Conservation (phyloP, 345 rosid species). For the Noccaea caerulescens region DNA sequence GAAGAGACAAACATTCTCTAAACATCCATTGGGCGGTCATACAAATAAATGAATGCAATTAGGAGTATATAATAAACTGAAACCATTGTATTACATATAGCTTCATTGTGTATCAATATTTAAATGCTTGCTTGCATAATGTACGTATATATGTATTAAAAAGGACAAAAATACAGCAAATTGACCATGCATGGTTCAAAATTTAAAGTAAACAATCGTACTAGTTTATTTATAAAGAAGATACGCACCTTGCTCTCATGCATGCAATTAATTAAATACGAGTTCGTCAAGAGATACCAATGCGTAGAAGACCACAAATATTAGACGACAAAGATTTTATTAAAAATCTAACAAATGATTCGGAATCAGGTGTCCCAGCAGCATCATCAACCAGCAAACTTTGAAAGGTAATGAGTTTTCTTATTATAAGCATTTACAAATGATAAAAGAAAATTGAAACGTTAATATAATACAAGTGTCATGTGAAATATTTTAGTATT, state of each 20-base stretch:
- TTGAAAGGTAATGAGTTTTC: constrained; percentile 29
- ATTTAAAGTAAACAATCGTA: constrained; percentile 9
- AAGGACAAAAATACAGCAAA: constrained; percentile 16
- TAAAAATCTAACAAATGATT: constrained; percentile 36
- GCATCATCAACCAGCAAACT: constrained; percentile 33
- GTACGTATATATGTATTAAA: constrained; percentile 1
- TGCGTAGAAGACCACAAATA: constrained; percentile 30
- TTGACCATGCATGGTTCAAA: constrained; percentile 25
- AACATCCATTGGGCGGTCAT: constrained; percentile 26
- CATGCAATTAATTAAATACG: constrained; percentile 27
- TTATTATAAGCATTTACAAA: not conserved
- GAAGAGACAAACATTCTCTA: constrained; percentile 19
- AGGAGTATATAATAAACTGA: not conserved
- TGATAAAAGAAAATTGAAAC: not conserved
- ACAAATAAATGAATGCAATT: constrained; percentile 1
- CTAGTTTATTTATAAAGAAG: not conserved
- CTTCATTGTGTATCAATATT: not conserved
- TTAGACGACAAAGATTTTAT: constrained; percentile 41
- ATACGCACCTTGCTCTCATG: constrained; percentile 32
- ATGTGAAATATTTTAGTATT: not conserved
- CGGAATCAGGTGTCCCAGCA: constrained; percentile 30
- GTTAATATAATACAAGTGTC: not conserved
- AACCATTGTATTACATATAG: not conserved
- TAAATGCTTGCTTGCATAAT: constrained; percentile 6
- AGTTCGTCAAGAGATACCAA: constrained; percentile 29